Evolutionary conservation across 2,329 filamentous ascomycete species (phyloP), one percentile per base, ranked within the genome.

Genomic region (Alternaria sp.): DNA sequence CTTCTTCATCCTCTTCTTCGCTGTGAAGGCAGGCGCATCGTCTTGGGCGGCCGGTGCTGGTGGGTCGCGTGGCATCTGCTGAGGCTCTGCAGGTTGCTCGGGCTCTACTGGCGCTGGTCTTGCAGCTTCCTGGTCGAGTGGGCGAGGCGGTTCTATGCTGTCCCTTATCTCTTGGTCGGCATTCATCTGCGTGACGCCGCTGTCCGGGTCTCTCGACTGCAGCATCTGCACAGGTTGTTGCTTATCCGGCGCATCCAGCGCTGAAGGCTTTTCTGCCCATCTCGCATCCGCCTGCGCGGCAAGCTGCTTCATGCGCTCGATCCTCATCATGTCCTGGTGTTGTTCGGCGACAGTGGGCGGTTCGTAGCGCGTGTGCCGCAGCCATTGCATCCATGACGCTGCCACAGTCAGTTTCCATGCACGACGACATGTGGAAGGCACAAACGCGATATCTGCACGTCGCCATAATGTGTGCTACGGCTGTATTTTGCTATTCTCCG

Each of bases 381-480:
- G 84, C 88, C 88, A 90, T 79, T 89, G 88, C 70, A 88, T 86
- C 88, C 88, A 90, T 83, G 87, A 85, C 53, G 87, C 85, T 87
- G 73, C 22, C 20, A 38, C 22, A 20, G 54, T 62, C 46, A 63
- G 51, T 34, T 22, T n/a, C 22, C 36, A 20, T 22, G 32, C 24
- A 18, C 22, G 4, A 5, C 28, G 36, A 24, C 11, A n/a, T 34
- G 12, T 51, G 36, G 34, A 43, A 47, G 51, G 54, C 8, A 60
- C 60, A 30, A 61, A 87, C 86, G 87, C 36, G 84, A 82, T 41
- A 89, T 83, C 67, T 88, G 81, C 41, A 89, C 85, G 70, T 90
- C 88, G 57, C 82, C 81, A 68, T 84, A 84, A 70, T 88, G 85
- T 8, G 82, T 83, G 63, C 79, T 79, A 7, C 80, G 80, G 42